Percentiles rank a stretch among this genome's conserved stretches.
Evolutionary conservation across 352 stramenopile species (phyloP).

Genomic region (Phytophthora sojae): DNA sequence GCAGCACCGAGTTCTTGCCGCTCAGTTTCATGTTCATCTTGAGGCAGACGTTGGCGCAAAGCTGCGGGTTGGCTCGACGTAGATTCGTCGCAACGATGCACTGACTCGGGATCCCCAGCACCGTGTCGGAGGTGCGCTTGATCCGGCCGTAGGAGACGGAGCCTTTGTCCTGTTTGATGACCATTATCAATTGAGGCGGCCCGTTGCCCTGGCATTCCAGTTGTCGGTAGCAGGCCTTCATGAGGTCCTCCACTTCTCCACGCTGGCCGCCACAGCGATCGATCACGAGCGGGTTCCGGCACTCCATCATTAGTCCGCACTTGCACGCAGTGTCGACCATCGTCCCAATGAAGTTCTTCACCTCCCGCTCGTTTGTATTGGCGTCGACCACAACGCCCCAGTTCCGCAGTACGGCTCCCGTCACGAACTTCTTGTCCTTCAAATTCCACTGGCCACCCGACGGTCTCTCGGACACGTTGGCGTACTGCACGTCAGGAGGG

Average conservation of each 20-base stretch:
- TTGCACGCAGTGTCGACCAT: slow-evolving; percentile 44
- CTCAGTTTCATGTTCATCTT: slow-evolving; percentile 83
- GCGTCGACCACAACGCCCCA: slow-evolving; percentile 66
- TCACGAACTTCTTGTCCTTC: slow-evolving; percentile 69
- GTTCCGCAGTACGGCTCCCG: slow-evolving; percentile 45
- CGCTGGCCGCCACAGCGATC: slow-evolving; percentile 20
- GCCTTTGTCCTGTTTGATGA: slow-evolving; percentile 54
- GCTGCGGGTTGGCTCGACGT: slow-evolving; percentile 45
- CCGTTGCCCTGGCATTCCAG: slow-evolving; percentile 35
- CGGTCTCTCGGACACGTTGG: slow-evolving; percentile 67
- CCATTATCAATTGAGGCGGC: slow-evolving; percentile 58
- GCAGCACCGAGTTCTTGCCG: slow-evolving; percentile 66
- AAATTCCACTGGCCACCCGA: slow-evolving; percentile 76
- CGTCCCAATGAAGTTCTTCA: slow-evolving; percentile 47
- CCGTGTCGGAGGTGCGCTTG: slow-evolving; percentile 70
- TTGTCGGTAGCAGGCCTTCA: slow-evolving; percentile 56
- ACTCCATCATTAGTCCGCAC: slow-evolving; percentile 44
- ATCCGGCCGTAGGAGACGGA: slow-evolving; percentile 56
- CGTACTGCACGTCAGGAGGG: slow-evolving; percentile 67
- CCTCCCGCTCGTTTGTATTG: slow-evolving; percentile 31
- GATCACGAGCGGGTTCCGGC: slow-evolving; percentile 36
- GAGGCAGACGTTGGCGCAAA: slow-evolving; percentile 67
- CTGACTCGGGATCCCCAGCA: slow-evolving; percentile 73
- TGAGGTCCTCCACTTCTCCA: slow-evolving; percentile 64
- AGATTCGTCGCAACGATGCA: slow-evolving; percentile 63